Base-by-base conservation (phyloP, 2,329 filamentous ascomycete species). In the Pezicula radicicola region DNA sequence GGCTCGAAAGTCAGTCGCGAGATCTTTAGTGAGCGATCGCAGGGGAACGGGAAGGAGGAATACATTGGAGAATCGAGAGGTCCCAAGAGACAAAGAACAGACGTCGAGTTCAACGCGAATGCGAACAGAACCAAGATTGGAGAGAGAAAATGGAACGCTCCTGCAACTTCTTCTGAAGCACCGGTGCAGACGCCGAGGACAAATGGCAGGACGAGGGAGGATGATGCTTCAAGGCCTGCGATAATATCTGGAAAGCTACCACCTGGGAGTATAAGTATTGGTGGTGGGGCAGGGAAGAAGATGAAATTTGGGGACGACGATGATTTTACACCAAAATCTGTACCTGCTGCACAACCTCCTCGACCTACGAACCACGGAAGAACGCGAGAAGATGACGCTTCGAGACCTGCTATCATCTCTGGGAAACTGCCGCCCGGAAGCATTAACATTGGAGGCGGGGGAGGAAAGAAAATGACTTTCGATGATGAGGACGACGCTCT, bases 41-140 rank as follows among this genome's bases (percentile, higher is more conserved):
- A 63, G 40, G 60, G 63, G 47, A 47, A 50, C 19, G 46, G 35
- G 28, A 54, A 37, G 15, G 63, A 68, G 47, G 66, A 69, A 3
- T 68, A 67, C 41, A 66, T 68, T 53, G 66, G 64, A 0, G 45
- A 46, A n/a, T 51, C 56, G n/a, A 63, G 62, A 36, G 57, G 64
- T 35, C 55, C 62, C 19, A 81, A 82, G 64, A 70, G 78, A 49
- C 76, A 75, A 49, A 71, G 72, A 55, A 68, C 72, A 3, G 70
- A 64, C 16, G 42, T 27, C 13, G 21, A 25, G 25, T 45, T 45
- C 25, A 45, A 25, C 9, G 42, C n/a, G 15, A 37, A 48, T 46
- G 28, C n/a, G 33, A 53, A 46, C 27, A 49, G 49, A 33, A 48
- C 53, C 18, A 41, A 51, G 21, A 40, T 54, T 18, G 44, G 36